A percentile compares a stretch with the other conserved stretches of the same genome.
phyloP scores from a whole-genome alignment of 148 eudicot genomes.

The Chenopodium suecicum region DNA sequence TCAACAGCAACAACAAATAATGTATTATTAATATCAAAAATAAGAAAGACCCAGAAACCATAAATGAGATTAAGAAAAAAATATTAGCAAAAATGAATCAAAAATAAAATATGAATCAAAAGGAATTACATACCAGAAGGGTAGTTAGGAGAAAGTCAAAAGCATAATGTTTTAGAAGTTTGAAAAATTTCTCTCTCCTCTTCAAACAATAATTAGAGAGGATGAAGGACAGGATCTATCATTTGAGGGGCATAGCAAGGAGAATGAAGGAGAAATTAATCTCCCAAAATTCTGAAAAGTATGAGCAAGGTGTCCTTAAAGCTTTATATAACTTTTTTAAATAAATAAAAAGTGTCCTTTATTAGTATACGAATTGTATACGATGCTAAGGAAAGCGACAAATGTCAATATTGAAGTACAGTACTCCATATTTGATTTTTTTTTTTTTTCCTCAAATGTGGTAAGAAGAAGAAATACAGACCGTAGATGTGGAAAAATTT shows the following conservation, averaged over 20 bases:
- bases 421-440: too few species aligned
- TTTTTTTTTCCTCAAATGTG: too few species aligned
- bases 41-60: slow-evolving; percentile 11
- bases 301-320: neutral
- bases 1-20: neutral
- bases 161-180: neutral
- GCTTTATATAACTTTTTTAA: too few species aligned
- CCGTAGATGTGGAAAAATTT: too few species aligned
- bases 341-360: neutral
- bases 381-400: slow-evolving; percentile 3
- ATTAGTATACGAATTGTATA: slow-evolving; percentile 18
- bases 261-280: slow-evolving; percentile 6
- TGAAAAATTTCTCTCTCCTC: neutral
- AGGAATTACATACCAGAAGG: slow-evolving; percentile 13
- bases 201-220: neutral
- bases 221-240: slow-evolving; percentile 18
- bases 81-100: neutral
- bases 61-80: too few species aligned
- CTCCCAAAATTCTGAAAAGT: slow-evolving; percentile 11
- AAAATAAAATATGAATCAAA: too few species aligned
- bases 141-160: neutral
- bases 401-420: neutral
- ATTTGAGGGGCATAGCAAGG: neutral
- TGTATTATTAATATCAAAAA: neutral
- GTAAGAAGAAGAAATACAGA: too few species aligned